phyloP scores from a whole-genome alignment of 1,284 basidiomycete genomes.

The Rhodotorula sp. region DNA sequence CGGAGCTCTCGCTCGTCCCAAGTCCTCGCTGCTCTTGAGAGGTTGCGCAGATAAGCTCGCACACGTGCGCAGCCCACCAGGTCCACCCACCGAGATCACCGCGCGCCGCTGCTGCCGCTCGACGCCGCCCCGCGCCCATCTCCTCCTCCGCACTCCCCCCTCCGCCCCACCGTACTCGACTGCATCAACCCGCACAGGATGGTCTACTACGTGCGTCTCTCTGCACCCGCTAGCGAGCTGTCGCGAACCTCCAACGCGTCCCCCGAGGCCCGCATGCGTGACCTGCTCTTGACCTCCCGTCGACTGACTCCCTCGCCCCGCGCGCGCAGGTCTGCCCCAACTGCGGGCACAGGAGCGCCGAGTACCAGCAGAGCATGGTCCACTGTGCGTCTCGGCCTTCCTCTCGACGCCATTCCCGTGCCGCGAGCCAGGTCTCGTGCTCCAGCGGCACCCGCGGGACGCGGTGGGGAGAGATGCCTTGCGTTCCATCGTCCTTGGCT shows the following conservation, averaged over 20 bases:
- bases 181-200: neutral
- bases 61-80: too few relatives aligned
- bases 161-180: neutral
- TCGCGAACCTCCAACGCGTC: too few relatives aligned
- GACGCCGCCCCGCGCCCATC: neutral
- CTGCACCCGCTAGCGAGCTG: neutral
- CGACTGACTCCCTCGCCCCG: neutral
- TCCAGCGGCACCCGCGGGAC: too few relatives aligned
- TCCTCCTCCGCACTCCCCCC: neutral
- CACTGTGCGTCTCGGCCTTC: slow-evolving; percentile 28
- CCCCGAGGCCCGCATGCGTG: too few relatives aligned
- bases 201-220: slow-evolving; percentile 24
- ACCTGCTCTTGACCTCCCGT: neutral
- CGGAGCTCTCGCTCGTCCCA: too few relatives aligned
- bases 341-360: slow-evolving; percentile 18
- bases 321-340: slow-evolving; percentile 32
- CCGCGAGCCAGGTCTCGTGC: neutral
- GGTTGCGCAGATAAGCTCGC: neutral
- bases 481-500: too few relatives aligned
- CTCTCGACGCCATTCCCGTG: neutral
- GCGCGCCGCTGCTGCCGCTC: neutral
- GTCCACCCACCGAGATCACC: too few relatives aligned
- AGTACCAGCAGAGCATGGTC: slow-evolving; percentile 26
- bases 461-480: too few relatives aligned
- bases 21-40: too few relatives aligned